A percentile compares a stretch with the other conserved stretches of the same genome.
Evolutionary conservation across 805 yeast genomes (phyloP).

Genomic region (Metschnikowia reukaufii): DNA sequence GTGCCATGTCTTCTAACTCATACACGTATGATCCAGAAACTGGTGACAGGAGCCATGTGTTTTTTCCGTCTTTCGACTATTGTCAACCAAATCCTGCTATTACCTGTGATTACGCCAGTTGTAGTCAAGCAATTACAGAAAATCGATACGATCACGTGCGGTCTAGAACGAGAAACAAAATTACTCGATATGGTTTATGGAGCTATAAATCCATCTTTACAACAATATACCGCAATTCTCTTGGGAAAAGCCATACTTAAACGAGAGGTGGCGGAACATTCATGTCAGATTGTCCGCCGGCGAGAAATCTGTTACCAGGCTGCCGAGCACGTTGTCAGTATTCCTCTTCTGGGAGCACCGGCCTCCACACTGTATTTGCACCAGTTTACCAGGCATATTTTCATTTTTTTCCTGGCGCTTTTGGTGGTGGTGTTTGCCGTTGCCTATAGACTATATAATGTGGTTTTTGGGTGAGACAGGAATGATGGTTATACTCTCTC

Average conservation of each 20-base stretch:
- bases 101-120: conserved; percentile 24
- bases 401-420: conserved; percentile 25
- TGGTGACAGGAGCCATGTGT: conserved; percentile 27
- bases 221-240: conserved; percentile 37
- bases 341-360: conserved; percentile 40
- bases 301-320: conserved; percentile 42
- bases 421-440: conserved; percentile 27
- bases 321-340: conserved; percentile 42
- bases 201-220: conserved; percentile 36
- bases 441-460: conserved; percentile 29
- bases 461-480: conserved; percentile 13
- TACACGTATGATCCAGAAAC: conserved; percentile 28
- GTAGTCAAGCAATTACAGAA: conserved; percentile 31
- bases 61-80: conserved; percentile 32
- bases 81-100: conserved; percentile 26
- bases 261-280: conserved; percentile 26
- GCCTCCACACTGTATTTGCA: conserved; percentile 23
- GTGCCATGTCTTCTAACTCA: conserved; percentile 38
- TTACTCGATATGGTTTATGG: conserved; percentile 30
- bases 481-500: too few relatives aligned
- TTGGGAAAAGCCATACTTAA: conserved; percentile 43
- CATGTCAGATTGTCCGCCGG: conserved; percentile 37
- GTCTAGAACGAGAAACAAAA: conserved; percentile 35
- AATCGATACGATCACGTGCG: conserved; percentile 39
- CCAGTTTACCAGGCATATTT: conserved; percentile 25